Base-by-base conservation (phyloP, 1,284 basidiomycete species). In the Sphaerobolus stellatus region DNA sequence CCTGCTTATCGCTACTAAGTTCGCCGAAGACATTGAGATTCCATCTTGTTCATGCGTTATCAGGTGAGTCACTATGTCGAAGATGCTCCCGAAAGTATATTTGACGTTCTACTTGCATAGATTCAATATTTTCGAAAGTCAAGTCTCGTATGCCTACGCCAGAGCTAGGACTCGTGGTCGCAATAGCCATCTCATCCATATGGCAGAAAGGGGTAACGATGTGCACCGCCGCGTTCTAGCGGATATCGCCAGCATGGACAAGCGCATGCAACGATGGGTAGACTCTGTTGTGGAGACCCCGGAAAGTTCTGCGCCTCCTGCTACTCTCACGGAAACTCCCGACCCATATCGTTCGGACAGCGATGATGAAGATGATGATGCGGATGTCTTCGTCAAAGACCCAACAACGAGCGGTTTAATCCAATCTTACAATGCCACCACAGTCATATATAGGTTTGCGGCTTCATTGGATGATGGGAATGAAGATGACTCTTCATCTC, bases 101-200 rank as follows among this genome's bases (percentile, higher is more conserved):
- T 5, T 38, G 24, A 50, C 36, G 61, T n/a, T 49, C 29, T n/a
- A 27, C 27, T 64, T 57, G 5, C 34, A 52, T 24, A 88, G 86
- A 54, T 89, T 80, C 61, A 78, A 89, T 62, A 61, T 80, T 1
- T 80, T 80, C 54, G 81, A 84, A 56, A 82, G 83, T 56, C 79
- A 82, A 48, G 63, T 86, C 14, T 82, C 81, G 1, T 78, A 81
- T 63, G 78, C 79, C 13, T 79, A 78, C 59, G 69, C 77, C 43
- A 77, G 76, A 34, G 74, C 76, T 43, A 73, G 75, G 22, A 71
- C 78, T 47, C 64, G 72, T 36, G 76, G 74, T 16, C 68, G 69
- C 31, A 70, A 76, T 54, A 76, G 80, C 54, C 78, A 81, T 61
- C 60, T 88, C 36, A 67, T 90, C 13, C 78, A 87, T 62, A 79